Evolutionary conservation across 805 yeast species (phyloP).

Genomic region (Candida adriatica): DNA sequence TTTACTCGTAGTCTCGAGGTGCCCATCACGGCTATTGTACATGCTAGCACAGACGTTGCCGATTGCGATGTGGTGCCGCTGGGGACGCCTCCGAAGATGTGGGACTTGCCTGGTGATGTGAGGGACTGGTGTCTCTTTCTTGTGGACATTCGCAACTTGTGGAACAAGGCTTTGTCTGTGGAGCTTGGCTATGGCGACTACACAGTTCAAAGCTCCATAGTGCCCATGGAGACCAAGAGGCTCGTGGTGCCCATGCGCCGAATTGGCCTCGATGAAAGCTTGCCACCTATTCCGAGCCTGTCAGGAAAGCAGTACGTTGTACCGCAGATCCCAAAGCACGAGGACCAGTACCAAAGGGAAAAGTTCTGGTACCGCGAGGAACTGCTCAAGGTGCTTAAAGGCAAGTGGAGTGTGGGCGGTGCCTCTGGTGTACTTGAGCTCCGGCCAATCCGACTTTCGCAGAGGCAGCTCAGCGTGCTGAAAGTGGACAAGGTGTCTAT

Average conservation of each 20-base stretch:
- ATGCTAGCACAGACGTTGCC: slow-evolving; percentile 66
- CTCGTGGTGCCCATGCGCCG: slow-evolving; percentile 66
- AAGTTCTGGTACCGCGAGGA: slow-evolving; percentile 78
- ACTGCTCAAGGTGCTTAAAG: slow-evolving; percentile 50
- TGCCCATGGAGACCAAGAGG: slow-evolving; percentile 45
- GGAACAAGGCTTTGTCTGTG: slow-evolving; percentile 51
- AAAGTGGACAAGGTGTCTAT: slow-evolving; percentile 42
- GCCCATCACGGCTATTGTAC: slow-evolving; percentile 64
- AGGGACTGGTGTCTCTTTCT: slow-evolving; percentile 57
- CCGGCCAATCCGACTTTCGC: slow-evolving; percentile 55
- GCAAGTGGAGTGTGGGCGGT: slow-evolving; percentile 53
- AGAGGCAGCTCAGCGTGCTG: slow-evolving; percentile 51
- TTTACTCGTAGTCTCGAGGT: slow-evolving; percentile 54
- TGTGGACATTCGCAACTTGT: slow-evolving; percentile 74
- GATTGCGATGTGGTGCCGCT: slow-evolving; percentile 71
- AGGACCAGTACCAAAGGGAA: slow-evolving; percentile 48
- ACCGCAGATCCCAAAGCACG: slow-evolving; percentile 44
- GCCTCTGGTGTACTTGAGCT: slow-evolving; percentile 58
- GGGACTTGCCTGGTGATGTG: slow-evolving; percentile 9
- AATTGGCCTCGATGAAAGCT: slow-evolving; percentile 35
- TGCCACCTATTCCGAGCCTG: slow-evolving; percentile 64
- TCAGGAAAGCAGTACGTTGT: slow-evolving; percentile 60
- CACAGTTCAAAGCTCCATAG: slow-evolving; percentile 24
- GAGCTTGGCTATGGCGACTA: slow-evolving; percentile 28
- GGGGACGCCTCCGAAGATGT: slow-evolving; percentile 18